phyloP scores from a whole-genome alignment of 352 stramenopile genomes.

The Globisporangium abappressorium region DNA sequence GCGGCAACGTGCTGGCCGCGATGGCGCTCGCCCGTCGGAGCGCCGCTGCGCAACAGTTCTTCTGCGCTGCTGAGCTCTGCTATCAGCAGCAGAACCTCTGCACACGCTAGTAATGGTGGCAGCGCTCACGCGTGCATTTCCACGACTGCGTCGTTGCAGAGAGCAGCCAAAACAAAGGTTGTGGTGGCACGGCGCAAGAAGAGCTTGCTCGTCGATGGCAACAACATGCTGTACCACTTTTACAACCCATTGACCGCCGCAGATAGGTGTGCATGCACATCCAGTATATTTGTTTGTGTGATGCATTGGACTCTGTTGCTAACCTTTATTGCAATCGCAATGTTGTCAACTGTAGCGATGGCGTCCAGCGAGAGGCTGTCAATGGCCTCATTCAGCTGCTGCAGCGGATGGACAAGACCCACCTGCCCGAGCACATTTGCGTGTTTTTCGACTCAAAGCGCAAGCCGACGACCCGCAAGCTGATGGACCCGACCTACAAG shows the following conservation, averaged over 20 bases:
- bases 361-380: constrained; percentile 36
- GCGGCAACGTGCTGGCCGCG: constrained; percentile 1
- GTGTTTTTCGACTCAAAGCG: constrained; percentile 62
- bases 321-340: neutral
- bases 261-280: constrained; percentile 29
- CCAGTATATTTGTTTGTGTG: neutral
- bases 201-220: constrained; percentile 56
- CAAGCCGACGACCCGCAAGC: constrained; percentile 36
- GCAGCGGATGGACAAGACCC: constrained; percentile 43
- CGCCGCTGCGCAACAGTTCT: neutral
- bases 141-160: constrained; percentile 8
- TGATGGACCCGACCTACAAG: constrained; percentile 62
- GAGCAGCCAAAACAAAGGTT: constrained; percentile 1
- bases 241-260: constrained; percentile 39
- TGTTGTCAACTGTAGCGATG: constrained; percentile 24
- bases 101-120: neutral
- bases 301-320: neutral
- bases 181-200: constrained; percentile 26
- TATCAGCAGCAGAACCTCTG: neutral
- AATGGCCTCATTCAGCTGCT: constrained; percentile 45
- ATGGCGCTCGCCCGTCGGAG: neutral
- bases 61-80: neutral
- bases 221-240: constrained; percentile 63
- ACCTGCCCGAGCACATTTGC: constrained; percentile 45
- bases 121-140: neutral